Base-by-base conservation (phyloP, 495 filamentous ascomycete genomes). In the Paragyromitra xinjiangensis region DNA sequence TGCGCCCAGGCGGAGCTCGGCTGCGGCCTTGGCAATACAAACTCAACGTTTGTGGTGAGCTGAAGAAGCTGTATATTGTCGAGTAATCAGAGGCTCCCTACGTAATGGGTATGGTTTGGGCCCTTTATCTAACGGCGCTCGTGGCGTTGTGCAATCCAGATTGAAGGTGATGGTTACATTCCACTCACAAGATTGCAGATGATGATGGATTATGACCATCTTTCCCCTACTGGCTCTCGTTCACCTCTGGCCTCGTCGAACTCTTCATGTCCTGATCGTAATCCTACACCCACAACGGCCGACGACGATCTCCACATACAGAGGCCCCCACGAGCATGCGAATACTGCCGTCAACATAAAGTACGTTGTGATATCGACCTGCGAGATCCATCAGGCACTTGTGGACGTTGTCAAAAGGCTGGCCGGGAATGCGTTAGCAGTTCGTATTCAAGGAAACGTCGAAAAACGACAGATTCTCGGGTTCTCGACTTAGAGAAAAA, bases 331-430 rank as follows among this genome's bases (percentile, higher is more conserved):
- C 62, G 75, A 19, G 75, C 75, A 22, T 78, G 75, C 16, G 73
- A 78, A 56, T 75, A 75, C 53, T 78, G 75, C 34, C 75, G 75
- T 5, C 75, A 58, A 1, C 75, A 75, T 24, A 78, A 78, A 22
- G 75, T 78, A 8, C 75, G 73, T 11, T 78, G 75, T 26, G 73
- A 78, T 42, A 63, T 78, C 51, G 75, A 78, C 44, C 29, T 24
- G 12, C 48, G 45, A 8, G 73, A 78, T n/a, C 69, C 69, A 16
- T 48, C 48, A 4, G 63, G 73, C 6, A 26, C 73, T 26, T 78
- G 75, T 51, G 65, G 66, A 0, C 75, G 75, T 16, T 78, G 75
- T n/a, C 29, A 77, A 19, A 78, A 78, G 40, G 73, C 75, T 16
- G 29, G 12, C 24, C 42, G 75, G 3, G 73, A 78, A 12, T 78